Percentiles rank a stretch among this genome's conserved stretches.
Conservation (phyloP, 176 grass and related monocot species). For the Lolium perenne region DNA sequence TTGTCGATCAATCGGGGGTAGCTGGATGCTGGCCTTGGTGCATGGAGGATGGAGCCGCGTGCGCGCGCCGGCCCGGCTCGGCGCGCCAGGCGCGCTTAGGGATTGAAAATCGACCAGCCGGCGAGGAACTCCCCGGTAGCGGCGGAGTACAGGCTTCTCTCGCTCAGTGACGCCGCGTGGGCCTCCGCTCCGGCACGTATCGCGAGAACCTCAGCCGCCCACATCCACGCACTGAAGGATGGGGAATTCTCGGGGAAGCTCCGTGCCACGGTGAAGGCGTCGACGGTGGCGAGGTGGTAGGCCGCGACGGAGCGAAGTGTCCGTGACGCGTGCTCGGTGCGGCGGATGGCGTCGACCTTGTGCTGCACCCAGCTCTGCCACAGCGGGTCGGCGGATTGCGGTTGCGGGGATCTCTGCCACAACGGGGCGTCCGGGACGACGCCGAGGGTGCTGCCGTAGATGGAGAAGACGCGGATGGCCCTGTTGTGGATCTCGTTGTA, state of each 20-base stretch:
- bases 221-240: neutral
- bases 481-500: neutral
- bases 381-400: neutral
- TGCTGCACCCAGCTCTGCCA: neutral
- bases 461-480: neutral
- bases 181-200: neutral
- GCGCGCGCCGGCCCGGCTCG: neutral
- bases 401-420: neutral
- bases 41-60: neutral
- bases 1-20: neutral
- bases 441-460: neutral
- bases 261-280: neutral
- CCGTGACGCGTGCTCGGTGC: neutral
- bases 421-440: neutral
- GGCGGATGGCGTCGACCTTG: neutral
- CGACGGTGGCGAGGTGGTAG: neutral
- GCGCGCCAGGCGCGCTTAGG: neutral
- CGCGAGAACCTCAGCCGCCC: neutral
- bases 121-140: accelerated
- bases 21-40: neutral
- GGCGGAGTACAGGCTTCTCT: neutral
- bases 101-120: neutral
- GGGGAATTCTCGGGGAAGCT: neutral
- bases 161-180: neutral
- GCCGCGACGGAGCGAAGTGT: neutral